Evolutionary conservation across 345 rosid genomes (phyloP).

Genomic region (Eutrema japonicum): DNA sequence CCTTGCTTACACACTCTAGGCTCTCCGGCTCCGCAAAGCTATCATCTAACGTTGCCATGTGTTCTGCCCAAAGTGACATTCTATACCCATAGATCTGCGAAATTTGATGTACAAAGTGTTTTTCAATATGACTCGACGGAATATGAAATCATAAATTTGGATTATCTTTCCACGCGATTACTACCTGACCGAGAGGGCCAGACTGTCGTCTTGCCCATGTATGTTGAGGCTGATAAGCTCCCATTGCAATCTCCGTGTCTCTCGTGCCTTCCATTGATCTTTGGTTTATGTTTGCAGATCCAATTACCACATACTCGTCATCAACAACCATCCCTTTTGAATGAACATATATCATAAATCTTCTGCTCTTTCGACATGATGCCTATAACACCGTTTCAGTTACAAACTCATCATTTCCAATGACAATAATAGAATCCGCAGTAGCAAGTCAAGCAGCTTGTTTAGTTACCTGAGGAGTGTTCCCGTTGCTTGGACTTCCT

Average conservation of each 20-base stretch:
- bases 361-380: slow-evolving; percentile 59
- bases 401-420: slow-evolving; percentile 10
- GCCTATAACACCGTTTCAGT: slow-evolving; percentile 48
- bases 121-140: neutral
- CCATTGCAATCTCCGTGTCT: slow-evolving; percentile 99
- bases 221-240: slow-evolving; percentile 92
- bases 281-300: slow-evolving; percentile 97
- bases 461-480: slow-evolving; percentile 69
- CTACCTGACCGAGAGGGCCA: slow-evolving; percentile 85
- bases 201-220: slow-evolving; percentile 72
- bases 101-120: neutral
- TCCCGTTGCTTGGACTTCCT: slow-evolving; percentile 53
- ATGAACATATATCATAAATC: slow-evolving; percentile 96
- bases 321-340: slow-evolving; percentile 98
- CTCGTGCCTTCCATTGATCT: slow-evolving; percentile 97
- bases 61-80: slow-evolving; percentile 98
- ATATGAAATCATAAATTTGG: slow-evolving; percentile 11
- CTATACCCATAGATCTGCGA: slow-evolving; percentile 82
- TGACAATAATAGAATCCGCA: neutral
- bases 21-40: slow-evolving; percentile 68
- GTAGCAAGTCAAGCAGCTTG: slow-evolving; percentile 11
- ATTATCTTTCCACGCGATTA: neutral
- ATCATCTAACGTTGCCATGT: slow-evolving; percentile 65
- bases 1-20: slow-evolving; percentile 77
- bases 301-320: slow-evolving; percentile 82